phyloP scores from a whole-genome alignment of 139 green algal genomes.

The Trebouxia sp. region DNA sequence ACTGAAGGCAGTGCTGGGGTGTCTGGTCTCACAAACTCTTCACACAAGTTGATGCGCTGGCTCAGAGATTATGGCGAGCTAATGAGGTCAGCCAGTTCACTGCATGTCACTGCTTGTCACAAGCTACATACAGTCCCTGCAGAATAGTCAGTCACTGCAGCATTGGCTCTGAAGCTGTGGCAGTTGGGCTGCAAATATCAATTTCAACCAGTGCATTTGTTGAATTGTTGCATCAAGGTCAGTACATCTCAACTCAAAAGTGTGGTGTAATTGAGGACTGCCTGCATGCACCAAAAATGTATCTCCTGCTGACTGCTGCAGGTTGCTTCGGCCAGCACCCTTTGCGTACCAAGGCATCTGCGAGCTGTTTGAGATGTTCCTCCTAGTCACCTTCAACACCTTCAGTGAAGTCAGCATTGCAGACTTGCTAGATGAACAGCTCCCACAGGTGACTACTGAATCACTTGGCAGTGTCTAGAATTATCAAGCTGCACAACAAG shows the following conservation, averaged over 20 bases:
- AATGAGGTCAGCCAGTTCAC: constrained; percentile 44
- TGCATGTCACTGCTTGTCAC: neutral
- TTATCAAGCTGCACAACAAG: neutral
- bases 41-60: constrained; percentile 47
- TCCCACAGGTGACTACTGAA: constrained; percentile 19
- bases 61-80: constrained; percentile 52
- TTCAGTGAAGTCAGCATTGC: constrained; percentile 46
- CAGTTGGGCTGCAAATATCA: neutral
- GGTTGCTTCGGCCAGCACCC: constrained; percentile 35
- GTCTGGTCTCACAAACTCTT: constrained; percentile 42
- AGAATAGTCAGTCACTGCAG: too few relatives aligned
- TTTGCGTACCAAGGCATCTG: constrained; percentile 45
- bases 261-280: too few relatives aligned
- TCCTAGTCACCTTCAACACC: constrained; percentile 46
- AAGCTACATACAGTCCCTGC: too few relatives aligned
- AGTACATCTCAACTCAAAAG: too few relatives aligned
- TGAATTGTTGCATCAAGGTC: too few relatives aligned
- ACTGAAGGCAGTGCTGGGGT: neutral
- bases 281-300: neutral
- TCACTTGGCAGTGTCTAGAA: too few relatives aligned
- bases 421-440: constrained; percentile 29
- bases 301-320: constrained; percentile 20
- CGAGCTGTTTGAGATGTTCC: constrained; percentile 60
- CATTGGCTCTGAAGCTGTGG: too few relatives aligned
- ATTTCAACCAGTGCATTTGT: too few relatives aligned